Conservation (phyloP, 495 filamentous ascomycete species). For the Hypoxylon fragiforme region DNA sequence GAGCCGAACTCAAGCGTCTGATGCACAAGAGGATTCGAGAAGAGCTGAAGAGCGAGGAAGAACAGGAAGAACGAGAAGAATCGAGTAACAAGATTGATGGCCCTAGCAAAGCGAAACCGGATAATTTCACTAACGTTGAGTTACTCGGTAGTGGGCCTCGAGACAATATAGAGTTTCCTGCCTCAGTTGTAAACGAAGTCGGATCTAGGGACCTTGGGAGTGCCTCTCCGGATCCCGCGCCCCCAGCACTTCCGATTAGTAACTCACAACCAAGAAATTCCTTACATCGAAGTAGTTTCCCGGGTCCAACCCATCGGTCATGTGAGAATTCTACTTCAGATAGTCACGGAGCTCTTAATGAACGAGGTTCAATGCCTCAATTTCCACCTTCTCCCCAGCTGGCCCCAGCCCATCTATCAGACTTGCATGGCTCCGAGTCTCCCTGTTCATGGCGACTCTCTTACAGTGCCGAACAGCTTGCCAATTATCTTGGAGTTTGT, state of each 20-base stretch:
- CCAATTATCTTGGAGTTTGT: conserved; percentile 26
- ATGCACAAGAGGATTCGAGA: conserved; percentile 57
- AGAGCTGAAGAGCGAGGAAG: conserved; percentile 50
- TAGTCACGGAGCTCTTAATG: conserved; percentile 9
- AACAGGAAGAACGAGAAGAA: conserved; percentile 34
- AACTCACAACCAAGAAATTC: conserved; percentile 8
- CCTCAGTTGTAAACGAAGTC: conserved; percentile 26
- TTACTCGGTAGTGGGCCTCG: conserved; percentile 44
- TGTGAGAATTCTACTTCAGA: conserved; percentile 9
- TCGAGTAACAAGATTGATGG: conserved; percentile 7
- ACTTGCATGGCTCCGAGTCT: conserved; percentile 37
- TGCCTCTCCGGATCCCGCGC: conserved; percentile 1
- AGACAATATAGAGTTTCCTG: conserved; percentile 47
- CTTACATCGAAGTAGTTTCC: conserved; percentile 33
- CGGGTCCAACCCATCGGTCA: conserved; percentile 14
- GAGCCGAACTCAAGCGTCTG: conserved; percentile 54
- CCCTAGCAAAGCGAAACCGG: conserved; percentile 7
- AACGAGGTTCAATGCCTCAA: conserved; percentile 29
- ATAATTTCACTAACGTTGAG: conserved; percentile 13
- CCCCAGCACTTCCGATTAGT: background rate
- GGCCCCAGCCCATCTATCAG: conserved; percentile 35
- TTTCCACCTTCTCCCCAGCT: conserved; percentile 39
- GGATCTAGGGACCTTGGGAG: background rate
- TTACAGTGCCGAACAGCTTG: conserved; percentile 43
- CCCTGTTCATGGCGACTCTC: conserved; percentile 46